Evolutionary conservation across 768 basidiomycete genomes (phyloP).

Genomic region (Rhodotorula toruloides): DNA sequence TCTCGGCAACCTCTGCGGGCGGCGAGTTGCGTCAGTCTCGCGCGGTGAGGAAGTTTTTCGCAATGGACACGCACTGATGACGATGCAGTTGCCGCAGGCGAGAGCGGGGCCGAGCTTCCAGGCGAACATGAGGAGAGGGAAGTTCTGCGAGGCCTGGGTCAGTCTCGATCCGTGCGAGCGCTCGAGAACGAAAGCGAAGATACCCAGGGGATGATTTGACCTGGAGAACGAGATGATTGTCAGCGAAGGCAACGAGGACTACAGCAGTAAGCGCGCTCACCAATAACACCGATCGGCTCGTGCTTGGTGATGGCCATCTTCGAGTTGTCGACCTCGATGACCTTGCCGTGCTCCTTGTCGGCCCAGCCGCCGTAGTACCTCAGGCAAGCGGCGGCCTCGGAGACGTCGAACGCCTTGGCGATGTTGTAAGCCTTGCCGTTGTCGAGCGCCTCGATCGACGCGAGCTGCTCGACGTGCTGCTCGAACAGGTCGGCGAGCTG

Average conservation of each 20-base stretch:
- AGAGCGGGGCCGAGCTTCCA: slow-evolving; percentile 75
- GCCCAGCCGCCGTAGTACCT: slow-evolving; percentile 84
- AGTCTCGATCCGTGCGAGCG: neutral
- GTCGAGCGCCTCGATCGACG: slow-evolving; percentile 65
- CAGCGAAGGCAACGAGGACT: neutral
- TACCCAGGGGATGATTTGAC: slow-evolving; percentile 59
- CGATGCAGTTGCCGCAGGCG: slow-evolving; percentile 68
- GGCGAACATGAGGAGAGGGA: slow-evolving; percentile 53
- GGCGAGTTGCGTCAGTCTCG: no score
- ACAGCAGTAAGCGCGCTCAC: slow-evolving; percentile 40
- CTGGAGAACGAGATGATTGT: slow-evolving; percentile 1
- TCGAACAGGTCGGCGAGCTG: slow-evolving; percentile 66
- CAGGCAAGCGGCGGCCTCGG: slow-evolving; percentile 44
- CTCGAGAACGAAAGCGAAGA: neutral
- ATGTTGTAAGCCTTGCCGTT: slow-evolving; percentile 57
- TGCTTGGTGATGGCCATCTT: slow-evolving; percentile 66
- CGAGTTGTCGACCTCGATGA: slow-evolving; percentile 59
- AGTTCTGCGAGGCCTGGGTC: slow-evolving; percentile 13
- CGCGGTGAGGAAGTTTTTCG: neutral
- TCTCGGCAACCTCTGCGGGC: slow-evolving; percentile 35
- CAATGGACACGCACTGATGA: slow-evolving; percentile 65
- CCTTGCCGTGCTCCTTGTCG: slow-evolving; percentile 66
- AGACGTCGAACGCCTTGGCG: slow-evolving; percentile 45
- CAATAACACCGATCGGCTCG: slow-evolving; percentile 56
- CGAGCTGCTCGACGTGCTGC: slow-evolving; percentile 58